Percentiles rank a stretch among this genome's conserved stretches.
phyloP scores from a whole-genome alignment of 257 asterid species.

The Solanum arcanum region DNA sequence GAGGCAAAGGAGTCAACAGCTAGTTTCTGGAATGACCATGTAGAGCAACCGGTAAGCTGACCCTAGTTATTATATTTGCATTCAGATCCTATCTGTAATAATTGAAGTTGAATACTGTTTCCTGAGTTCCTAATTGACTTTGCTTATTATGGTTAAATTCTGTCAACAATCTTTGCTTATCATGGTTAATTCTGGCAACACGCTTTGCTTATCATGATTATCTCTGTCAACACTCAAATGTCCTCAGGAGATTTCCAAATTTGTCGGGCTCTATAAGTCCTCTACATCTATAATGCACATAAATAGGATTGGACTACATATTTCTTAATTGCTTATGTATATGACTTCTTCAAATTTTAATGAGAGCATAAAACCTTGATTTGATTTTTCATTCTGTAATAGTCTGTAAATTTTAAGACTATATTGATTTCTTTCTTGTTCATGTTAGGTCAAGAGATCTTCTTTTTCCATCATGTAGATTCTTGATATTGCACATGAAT shows the following conservation, averaged over 20 bases:
- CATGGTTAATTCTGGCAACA: not conserved
- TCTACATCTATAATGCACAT: not conserved
- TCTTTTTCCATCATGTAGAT: not conserved
- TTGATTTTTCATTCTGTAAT: not conserved
- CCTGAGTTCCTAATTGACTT: not conserved
- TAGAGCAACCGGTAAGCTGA: conserved; percentile 89
- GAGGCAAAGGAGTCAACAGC: conserved; percentile 78
- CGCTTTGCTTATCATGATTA: not conserved
- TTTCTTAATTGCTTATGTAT: not conserved
- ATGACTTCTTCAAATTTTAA: not conserved
- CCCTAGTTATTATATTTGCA: not conserved
- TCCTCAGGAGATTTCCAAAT: not conserved
- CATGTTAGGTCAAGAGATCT: not conserved
- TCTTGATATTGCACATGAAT: not conserved
- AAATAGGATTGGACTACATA: not conserved
- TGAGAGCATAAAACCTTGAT: not conserved
- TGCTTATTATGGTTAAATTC: not conserved
- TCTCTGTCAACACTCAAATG: not conserved
- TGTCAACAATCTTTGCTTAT: not conserved
- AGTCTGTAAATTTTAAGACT: not conserved
- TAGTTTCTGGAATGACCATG: conserved; percentile 93
- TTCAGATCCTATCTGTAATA: not conserved
- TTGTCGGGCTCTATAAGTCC: not conserved
- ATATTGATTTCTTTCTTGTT: not conserved
- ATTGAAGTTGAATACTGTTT: not conserved